A percentile compares a stretch with the other conserved stretches of the same genome.
Evolutionary conservation across 352 stramenopile species (phyloP).

Genomic region (Phytophthora ramorum): DNA sequence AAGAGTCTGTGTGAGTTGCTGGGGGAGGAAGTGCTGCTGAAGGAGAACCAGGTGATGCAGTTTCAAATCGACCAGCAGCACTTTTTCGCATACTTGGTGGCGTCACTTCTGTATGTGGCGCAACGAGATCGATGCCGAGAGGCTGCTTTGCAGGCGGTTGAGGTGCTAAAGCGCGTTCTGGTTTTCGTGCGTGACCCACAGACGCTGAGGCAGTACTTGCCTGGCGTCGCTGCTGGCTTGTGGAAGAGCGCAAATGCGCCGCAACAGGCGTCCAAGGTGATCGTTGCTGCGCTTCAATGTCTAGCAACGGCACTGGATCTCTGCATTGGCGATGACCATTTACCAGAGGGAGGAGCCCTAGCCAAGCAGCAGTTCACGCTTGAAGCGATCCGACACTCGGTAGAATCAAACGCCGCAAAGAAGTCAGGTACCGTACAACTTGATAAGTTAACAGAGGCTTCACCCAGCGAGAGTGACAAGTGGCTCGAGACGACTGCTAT

Average conservation of each 20-base stretch:
- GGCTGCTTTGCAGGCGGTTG: constrained; percentile 44
- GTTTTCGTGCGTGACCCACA: constrained; percentile 46
- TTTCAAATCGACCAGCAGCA: constrained; percentile 51
- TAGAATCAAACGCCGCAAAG: constrained; percentile 12
- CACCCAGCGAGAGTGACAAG: constrained; percentile 30
- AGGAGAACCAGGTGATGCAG: constrained; percentile 19
- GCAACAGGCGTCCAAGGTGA: constrained; percentile 70
- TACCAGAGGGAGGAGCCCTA: constrained; percentile 12
- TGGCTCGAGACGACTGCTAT: constrained; percentile 64
- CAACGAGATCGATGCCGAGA: constrained; percentile 57
- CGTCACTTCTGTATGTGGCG: constrained; percentile 64
- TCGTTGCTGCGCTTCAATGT: constrained; percentile 66
- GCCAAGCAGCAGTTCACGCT: constrained; percentile 32
- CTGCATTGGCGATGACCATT: constrained; percentile 43
- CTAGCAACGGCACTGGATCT: constrained; percentile 41
- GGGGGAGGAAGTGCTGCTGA: constrained; percentile 5
- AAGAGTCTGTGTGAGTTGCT: constrained; percentile 51
- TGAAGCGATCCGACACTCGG: constrained; percentile 39
- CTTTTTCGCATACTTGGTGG: constrained; percentile 78
- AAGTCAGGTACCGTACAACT: neutral
- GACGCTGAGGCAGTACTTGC: constrained; percentile 72
- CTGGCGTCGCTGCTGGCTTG: constrained; percentile 66
- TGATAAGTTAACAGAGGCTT: neutral
- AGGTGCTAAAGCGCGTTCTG: constrained; percentile 48
- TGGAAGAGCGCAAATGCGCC: constrained; percentile 74